phyloP scores from a whole-genome alignment of 129 eudicot genomes.

The Artemisia argyi region DNA sequence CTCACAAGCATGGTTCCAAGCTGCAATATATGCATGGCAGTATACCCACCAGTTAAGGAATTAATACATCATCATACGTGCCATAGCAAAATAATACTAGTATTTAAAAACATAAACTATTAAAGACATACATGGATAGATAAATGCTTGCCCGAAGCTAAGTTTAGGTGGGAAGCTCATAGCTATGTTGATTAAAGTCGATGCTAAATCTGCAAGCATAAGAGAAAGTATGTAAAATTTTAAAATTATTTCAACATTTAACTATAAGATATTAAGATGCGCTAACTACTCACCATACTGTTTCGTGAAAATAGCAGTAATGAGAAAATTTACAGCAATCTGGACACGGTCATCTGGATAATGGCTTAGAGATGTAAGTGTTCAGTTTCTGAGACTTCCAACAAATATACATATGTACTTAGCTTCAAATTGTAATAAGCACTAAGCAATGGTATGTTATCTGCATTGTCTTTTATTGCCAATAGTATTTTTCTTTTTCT shows the following conservation, averaged over 20 bases:
- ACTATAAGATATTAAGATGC: too few relatives aligned
- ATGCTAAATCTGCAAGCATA: slow-evolving; percentile 19
- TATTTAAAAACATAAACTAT: neutral
- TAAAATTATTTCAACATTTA: neutral
- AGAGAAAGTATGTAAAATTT: neutral
- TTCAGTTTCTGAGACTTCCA: neutral
- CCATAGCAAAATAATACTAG: neutral
- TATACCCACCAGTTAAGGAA: neutral
- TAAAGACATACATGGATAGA: slow-evolving; percentile 16
- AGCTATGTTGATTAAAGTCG: neutral
- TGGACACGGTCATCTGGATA: neutral
- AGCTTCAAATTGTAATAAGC: too few relatives aligned
- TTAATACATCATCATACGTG: neutral
- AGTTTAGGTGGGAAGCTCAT: slow-evolving; percentile 7
- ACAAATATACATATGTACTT: neutral
- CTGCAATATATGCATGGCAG: slow-evolving; percentile 2
- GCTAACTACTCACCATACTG: slow-evolving; percentile 14
- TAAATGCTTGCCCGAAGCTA: neutral
- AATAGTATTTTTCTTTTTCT: neutral
- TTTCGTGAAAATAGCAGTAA: slow-evolving; percentile 1
- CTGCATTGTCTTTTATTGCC: too few relatives aligned
- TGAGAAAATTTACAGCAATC: neutral
- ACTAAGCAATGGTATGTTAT: too few relatives aligned
- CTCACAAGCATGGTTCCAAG: neutral
- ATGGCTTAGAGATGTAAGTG: neutral